Percentiles rank a stretch among this genome's conserved stretches.
Conservation (phyloP, 768 basidiomycete genomes). For the Tricholoma saponaceum region DNA sequence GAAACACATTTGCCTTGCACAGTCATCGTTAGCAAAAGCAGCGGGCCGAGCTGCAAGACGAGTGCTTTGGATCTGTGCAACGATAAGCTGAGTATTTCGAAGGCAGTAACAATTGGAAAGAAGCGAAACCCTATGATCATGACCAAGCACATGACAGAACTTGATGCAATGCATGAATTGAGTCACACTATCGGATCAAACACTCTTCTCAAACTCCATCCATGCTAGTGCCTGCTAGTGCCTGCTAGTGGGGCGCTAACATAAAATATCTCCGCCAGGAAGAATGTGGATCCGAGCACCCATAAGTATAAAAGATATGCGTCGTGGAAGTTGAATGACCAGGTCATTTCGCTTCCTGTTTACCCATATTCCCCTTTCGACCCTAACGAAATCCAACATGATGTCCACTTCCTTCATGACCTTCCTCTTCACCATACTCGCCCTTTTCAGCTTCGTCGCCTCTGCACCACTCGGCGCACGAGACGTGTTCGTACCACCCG, state of each 20-base stretch:
- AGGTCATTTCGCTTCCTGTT: not conserved
- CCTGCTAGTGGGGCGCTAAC: not conserved
- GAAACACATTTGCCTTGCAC: not conserved
- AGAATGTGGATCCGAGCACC: not conserved
- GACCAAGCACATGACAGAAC: not conserved
- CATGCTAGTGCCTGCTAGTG: too few relatives aligned
- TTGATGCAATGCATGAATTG: not conserved
- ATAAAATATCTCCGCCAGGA: not conserved
- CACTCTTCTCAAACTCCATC: not conserved
- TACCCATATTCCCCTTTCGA: not conserved
- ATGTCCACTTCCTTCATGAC: slow-evolving; percentile 11
- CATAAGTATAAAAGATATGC: not conserved
- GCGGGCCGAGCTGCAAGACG: not conserved
- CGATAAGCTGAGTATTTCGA: not conserved
- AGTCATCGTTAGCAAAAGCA: not conserved
- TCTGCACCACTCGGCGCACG: slow-evolving; percentile 32
- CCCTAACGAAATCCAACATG: slow-evolving; percentile 7
- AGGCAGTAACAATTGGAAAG: not conserved
- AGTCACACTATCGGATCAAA: not conserved
- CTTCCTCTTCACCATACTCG: slow-evolving; percentile 14
- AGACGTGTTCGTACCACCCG: slow-evolving; percentile 45
- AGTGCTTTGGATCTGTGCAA: not conserved
- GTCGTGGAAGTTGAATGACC: not conserved
- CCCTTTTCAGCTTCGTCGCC: slow-evolving; percentile 21
- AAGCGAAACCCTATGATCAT: not conserved